Base-by-base conservation (phyloP, 192 early-diverging fungal species). In the Polychytrium aggregatum region DNA sequence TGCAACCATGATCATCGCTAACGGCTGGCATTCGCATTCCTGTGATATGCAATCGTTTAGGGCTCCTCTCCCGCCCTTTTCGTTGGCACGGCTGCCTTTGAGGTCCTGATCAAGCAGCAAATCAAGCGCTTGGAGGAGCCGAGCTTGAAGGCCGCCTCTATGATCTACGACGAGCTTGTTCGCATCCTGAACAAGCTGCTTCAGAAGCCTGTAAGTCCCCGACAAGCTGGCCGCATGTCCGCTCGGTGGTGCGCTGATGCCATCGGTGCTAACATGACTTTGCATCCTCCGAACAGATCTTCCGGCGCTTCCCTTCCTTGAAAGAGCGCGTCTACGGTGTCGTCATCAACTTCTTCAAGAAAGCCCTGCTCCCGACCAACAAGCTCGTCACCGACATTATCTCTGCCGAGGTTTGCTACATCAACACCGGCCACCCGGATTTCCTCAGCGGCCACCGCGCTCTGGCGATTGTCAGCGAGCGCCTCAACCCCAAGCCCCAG, bases 361-460 rank as follows among this genome's bases (percentile, higher is more conserved):
- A 92, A 55, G 75, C 83, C 20, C 64, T 90, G 71, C 44, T 56
- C 31, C 94, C 94, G 21, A 97, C 97, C 37, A 91, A 88, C 64
- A 96, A 93, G 72, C 79, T 98, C 36, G 91, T 94, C 21, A 63
- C 71, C 41, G 92, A 98, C 54, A 71, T 99, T 54, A 86, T 99
- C 52, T 49, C 76, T 21, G 92, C 92, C 78, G 94, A 99, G 70
- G 72, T 85, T 16, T 81, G 80, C 60, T 99, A 99, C 64, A 82
- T 99, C 70, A 99, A 99, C 75, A 99, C 97, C 8, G 92, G 75
- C 5, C 97, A 99, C 61, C 94, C 94, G 5, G 94, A 99, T 60
- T 99, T 99, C 68, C 74, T 98, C 60, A 90, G 81, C 57, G 97
- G 97, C 27, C 92, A 97, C 72, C 22, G 53, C 55, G 91, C 92